Conservation (phyloP, 179 eudicot genomes). For the Spinacia oleracea region DNA sequence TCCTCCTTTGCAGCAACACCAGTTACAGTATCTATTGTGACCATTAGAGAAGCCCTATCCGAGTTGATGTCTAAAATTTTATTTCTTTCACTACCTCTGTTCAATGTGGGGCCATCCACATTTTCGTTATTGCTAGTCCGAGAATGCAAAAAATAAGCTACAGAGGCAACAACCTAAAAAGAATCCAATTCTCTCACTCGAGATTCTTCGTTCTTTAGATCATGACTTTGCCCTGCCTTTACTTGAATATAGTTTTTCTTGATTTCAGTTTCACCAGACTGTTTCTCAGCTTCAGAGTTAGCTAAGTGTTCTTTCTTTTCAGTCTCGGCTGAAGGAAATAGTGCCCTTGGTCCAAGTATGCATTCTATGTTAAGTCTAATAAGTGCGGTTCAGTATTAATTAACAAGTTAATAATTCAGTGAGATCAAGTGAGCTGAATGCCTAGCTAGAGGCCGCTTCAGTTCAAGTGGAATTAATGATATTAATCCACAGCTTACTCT, state of each 20-base stretch:
- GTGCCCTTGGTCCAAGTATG: too few species aligned
- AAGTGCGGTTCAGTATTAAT: too few species aligned
- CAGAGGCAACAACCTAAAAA: slow-evolving; percentile 75
- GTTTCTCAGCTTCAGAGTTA: slow-evolving; percentile 45
- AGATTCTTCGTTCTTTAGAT: slow-evolving; percentile 33
- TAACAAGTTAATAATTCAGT: too few species aligned
- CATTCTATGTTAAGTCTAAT: too few species aligned
- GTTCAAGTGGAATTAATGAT: too few species aligned
- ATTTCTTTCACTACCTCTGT: too few species aligned
- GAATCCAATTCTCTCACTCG: slow-evolving; percentile 64
- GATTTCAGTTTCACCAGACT: slow-evolving; percentile 26
- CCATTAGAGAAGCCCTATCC: slow-evolving; percentile 82
- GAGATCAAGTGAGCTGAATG: too few species aligned
- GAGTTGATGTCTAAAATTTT: too few species aligned
- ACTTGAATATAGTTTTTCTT: slow-evolving; percentile 17
- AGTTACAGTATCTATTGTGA: slow-evolving; percentile 83
- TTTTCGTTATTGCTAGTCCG: slow-evolving; percentile 47
- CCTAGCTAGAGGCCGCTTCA: too few species aligned
- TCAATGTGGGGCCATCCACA: slow-evolving; percentile 22
- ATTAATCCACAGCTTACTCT: too few species aligned
- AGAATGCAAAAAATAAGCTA: slow-evolving; percentile 78
- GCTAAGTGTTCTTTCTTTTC: slow-evolving; percentile 52
- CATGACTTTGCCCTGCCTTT: slow-evolving; percentile 29
- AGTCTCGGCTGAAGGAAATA: too few species aligned
- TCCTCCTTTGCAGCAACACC: slow-evolving; percentile 97